Percentiles rank a stretch among this genome's conserved stretches.
Evolutionary conservation across 2,329 filamentous ascomycete species (phyloP).

Genomic region (Nemania sp.): DNA sequence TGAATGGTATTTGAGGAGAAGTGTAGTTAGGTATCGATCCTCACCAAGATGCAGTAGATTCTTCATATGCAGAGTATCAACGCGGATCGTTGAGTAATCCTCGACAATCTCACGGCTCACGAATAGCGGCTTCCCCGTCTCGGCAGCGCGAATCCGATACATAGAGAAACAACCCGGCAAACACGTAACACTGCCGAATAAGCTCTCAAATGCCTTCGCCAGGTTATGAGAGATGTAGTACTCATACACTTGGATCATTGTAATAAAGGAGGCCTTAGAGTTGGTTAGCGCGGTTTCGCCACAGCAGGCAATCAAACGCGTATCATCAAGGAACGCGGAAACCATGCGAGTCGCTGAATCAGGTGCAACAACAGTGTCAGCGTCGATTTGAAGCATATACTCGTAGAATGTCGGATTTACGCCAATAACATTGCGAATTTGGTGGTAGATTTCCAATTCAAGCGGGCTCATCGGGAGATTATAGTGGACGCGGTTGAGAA

Average conservation of each 20-base stretch:
- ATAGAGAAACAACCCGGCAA: conserved; percentile 98
- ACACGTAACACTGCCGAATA: conserved; percentile 97
- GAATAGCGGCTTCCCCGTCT: conserved; percentile 93
- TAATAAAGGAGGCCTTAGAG: conserved; percentile 89
- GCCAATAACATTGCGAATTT: conserved; percentile 97
- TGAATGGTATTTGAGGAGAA: conserved; percentile 88
- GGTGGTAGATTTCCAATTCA: conserved; percentile 97
- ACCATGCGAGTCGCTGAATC: conserved; percentile 94
- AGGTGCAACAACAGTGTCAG: conserved; percentile 88
- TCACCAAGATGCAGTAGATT: conserved; percentile 95
- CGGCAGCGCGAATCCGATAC: conserved; percentile 94
- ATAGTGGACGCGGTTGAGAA: conserved; percentile 98
- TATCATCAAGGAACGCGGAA: conserved; percentile 87
- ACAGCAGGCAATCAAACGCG: conserved; percentile 88
- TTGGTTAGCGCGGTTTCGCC: conserved; percentile 95
- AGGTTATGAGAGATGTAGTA: conserved; percentile 99
- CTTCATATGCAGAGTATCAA: conserved; percentile 98
- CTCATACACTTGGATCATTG: conserved; percentile 99
- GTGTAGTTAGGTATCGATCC: conserved; percentile 94
- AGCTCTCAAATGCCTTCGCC: conserved; percentile 93
- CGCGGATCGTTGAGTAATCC: conserved; percentile 86
- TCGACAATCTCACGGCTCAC: conserved; percentile 92
- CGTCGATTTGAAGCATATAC: conserved; percentile 94
- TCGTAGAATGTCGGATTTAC: conserved; percentile 99
- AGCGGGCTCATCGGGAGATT: conserved; percentile 94